Conservation (phyloP, 805 yeast genomes). For the Cyberlindnera lachancei region DNA sequence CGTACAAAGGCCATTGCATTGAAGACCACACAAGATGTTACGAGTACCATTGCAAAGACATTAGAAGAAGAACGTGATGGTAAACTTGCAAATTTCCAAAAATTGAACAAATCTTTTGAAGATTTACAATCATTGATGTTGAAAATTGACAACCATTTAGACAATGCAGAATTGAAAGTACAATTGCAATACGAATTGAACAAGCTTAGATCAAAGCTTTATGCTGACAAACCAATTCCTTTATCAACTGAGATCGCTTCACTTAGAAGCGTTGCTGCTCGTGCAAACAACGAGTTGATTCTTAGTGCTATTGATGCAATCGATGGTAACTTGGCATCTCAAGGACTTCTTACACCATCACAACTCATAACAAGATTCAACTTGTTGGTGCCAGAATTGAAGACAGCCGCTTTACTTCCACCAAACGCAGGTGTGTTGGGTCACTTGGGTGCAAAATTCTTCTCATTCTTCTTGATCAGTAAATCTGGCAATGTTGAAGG, state of each 20-base stretch:
- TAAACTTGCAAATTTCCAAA: conserved; percentile 61
- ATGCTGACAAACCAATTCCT: conserved; percentile 31
- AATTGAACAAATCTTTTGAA: conserved; percentile 46
- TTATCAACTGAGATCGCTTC: conserved; percentile 16
- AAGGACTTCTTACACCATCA: conserved; percentile 46
- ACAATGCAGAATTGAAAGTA: conserved; percentile 31
- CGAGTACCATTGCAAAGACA: conserved; percentile 45
- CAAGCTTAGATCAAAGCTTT: conserved; percentile 34
- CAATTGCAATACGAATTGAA: conserved; percentile 37
- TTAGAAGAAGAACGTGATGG: conserved; percentile 74
- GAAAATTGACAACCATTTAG: conserved; percentile 30
- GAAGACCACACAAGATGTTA: conserved; percentile 62
- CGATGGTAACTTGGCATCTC: conserved; percentile 34
- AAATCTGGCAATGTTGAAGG: conserved; percentile 78
- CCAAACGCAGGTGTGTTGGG: conserved; percentile 95
- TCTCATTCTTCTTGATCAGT: conserved; percentile 67
- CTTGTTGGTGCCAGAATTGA: conserved; percentile 73
- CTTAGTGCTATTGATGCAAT: conserved; percentile 39
- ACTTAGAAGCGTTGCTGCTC: conserved; percentile 29
- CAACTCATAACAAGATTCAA: conserved; percentile 34
- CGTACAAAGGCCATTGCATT: conserved; percentile 59
- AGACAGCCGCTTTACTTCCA: conserved; percentile 83
- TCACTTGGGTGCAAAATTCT: conserved; percentile 71
- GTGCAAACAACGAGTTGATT: conserved; percentile 38
- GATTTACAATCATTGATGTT: conserved; percentile 49